Conservation (phyloP, 257 asterid species). For the Echites panduratus region DNA sequence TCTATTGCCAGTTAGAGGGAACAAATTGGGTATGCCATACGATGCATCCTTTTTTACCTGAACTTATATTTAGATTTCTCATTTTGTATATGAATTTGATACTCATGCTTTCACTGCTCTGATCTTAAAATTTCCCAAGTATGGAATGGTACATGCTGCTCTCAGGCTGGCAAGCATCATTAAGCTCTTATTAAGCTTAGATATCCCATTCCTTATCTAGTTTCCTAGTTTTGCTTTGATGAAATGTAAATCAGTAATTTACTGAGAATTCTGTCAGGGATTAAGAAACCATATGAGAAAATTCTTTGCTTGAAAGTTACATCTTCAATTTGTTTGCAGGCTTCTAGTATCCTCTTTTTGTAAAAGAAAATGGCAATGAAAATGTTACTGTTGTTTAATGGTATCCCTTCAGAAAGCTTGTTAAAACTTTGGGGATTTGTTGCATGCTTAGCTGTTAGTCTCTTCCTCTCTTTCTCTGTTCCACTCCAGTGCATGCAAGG, state of each 20-base stretch:
- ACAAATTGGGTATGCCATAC: constrained; percentile 30
- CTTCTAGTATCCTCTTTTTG: neutral
- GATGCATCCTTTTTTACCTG: neutral
- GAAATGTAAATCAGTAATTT: neutral
- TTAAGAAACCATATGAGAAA: neutral
- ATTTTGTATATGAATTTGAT: neutral
- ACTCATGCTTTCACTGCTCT: neutral
- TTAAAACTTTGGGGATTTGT: neutral
- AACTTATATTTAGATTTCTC: neutral
- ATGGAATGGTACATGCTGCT: neutral
- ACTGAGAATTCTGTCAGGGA: neutral
- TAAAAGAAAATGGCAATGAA: neutral
- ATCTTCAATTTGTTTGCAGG: neutral
- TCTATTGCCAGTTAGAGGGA: constrained; percentile 41
- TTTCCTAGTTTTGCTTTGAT: neutral
- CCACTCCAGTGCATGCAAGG: neutral
- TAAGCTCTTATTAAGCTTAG: neutral
- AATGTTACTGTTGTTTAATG: neutral
- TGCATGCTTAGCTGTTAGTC: neutral
- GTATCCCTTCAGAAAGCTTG: neutral
- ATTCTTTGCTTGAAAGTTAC: neutral
- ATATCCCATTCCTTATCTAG: neutral
- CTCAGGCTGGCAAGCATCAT: neutral
- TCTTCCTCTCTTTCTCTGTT: neutral
- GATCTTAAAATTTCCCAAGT: neutral